Percentiles rank a stretch among this genome's conserved stretches.
These are phyloP conservation scores for Vigna hirtella DNA, from an alignment of 306 rosid genomes.

Conservation along the genomic window DNA sequence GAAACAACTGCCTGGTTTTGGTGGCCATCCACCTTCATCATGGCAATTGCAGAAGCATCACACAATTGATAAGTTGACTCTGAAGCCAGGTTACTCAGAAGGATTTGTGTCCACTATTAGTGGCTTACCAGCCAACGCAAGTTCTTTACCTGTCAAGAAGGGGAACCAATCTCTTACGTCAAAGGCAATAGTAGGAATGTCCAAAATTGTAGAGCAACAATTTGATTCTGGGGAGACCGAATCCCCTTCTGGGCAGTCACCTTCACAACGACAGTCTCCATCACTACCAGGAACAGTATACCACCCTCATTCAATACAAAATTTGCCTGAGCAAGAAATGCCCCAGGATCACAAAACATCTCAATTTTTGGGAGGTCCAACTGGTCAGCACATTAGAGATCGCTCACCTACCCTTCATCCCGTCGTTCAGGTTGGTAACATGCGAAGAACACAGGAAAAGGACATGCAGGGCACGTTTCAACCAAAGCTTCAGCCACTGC, in stretches of 20 bases:
- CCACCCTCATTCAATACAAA: slow-evolving; percentile 56
- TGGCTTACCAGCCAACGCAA: slow-evolving; percentile 51
- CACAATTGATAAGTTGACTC: slow-evolving; percentile 56
- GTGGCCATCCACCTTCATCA: slow-evolving; percentile 56
- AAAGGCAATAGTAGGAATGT: slow-evolving; percentile 51
- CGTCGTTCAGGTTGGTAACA: slow-evolving; percentile 50
- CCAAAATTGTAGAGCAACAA: slow-evolving; percentile 57
- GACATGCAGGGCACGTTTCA: slow-evolving; percentile 59
- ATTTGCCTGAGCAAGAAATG: slow-evolving; percentile 57
- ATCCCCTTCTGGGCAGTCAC: slow-evolving; percentile 68
- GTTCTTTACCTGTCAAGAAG: slow-evolving; percentile 54
- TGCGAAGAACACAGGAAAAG: slow-evolving; percentile 58
- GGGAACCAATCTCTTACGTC: slow-evolving; percentile 55
- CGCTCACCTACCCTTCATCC: slow-evolving; percentile 50
- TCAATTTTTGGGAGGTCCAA: slow-evolving; percentile 56
- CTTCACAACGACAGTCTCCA: slow-evolving; percentile 61
- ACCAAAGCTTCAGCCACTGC: slow-evolving; percentile 51
- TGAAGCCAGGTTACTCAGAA: slow-evolving; percentile 60
- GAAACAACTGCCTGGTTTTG: slow-evolving; percentile 65
- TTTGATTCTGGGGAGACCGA: slow-evolving; percentile 57
- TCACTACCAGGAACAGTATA: slow-evolving; percentile 50
- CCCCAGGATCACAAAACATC: slow-evolving; percentile 52
- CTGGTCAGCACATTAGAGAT: slow-evolving; percentile 59
- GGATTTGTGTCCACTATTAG: slow-evolving; percentile 57
- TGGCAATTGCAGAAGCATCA: slow-evolving; percentile 72